Evolutionary conservation across 108 stramenopile genomes (phyloP).

Genomic region (Pseudonitzschia pungens): DNA sequence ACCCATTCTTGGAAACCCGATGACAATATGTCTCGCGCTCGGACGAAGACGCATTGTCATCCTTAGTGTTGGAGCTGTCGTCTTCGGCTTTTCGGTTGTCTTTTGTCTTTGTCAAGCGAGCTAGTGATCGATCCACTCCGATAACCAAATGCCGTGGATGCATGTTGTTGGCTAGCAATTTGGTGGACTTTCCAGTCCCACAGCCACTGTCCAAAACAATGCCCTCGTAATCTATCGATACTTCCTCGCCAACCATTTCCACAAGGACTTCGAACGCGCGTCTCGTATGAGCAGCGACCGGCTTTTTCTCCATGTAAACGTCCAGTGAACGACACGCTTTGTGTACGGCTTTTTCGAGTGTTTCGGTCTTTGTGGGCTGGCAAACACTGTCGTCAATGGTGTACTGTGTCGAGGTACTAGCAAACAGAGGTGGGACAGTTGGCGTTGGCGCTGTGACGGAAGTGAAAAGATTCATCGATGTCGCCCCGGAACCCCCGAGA

Average conservation of each 20-base stretch:
- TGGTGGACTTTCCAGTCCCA: conserved; percentile 79
- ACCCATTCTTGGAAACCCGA: conserved; percentile 24
- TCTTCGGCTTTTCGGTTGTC: neutral
- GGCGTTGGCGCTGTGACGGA: too few species aligned
- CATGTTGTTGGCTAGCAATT: conserved; percentile 43
- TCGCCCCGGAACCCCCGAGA: too few species aligned
- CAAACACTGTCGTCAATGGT: conserved; percentile 60
- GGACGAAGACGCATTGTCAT: neutral
- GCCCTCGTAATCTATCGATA: neutral
- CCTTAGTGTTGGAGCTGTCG: neutral
- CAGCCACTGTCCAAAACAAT: conserved; percentile 87
- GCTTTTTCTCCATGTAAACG: conserved; percentile 39
- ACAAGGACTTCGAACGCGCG: conserved; percentile 52
- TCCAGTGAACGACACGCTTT: conserved; percentile 41
- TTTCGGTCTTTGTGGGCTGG: conserved; percentile 38
- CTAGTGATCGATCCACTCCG: conserved; percentile 86
- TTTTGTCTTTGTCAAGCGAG: conserved; percentile 53
- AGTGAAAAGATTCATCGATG: too few species aligned
- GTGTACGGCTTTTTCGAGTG: conserved; percentile 35
- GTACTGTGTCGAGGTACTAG: conserved; percentile 36
- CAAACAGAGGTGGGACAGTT: too few species aligned
- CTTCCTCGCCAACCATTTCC: conserved; percentile 1
- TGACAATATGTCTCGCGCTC: neutral
- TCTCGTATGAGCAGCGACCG: conserved; percentile 57
- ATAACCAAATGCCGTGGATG: conserved; percentile 72